phyloP scores from a whole-genome alignment of 208 protist species.

The Crithidia acanthocephali region DNA sequence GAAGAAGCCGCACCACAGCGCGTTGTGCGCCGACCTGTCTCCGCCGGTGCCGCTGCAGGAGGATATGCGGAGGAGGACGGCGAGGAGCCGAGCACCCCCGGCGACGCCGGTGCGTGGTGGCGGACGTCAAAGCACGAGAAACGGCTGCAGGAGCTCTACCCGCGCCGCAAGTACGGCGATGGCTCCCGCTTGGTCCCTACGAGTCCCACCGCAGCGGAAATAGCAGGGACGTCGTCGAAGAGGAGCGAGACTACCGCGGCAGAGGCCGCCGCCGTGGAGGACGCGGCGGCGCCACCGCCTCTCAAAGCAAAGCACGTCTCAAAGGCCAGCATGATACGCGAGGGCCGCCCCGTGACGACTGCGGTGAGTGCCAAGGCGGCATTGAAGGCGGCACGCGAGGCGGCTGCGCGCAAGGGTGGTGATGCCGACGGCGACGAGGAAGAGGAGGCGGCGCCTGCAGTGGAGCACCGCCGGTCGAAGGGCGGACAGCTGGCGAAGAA shows the following conservation, averaged over 20 bases:
- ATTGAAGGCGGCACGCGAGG: not conserved
- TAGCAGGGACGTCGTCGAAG: not conserved
- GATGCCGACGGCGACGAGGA: constrained; percentile 20
- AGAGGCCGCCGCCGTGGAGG: not conserved
- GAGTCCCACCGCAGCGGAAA: not conserved
- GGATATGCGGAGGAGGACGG: not conserved
- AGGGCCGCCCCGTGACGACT: constrained; percentile 5
- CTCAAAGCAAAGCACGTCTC: constrained; percentile 18
- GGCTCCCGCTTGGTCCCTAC: constrained; percentile 34
- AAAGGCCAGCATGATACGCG: constrained; percentile 28
- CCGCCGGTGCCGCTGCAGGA: not conserved
- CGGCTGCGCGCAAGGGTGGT: constrained; percentile 1
- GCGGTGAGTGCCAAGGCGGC: constrained; percentile 8
- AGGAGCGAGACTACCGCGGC: not conserved
- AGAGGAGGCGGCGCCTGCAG: constrained; percentile 18
- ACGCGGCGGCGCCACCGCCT: not conserved
- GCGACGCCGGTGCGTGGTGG: constrained; percentile 75
- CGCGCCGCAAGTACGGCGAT: constrained; percentile 73
- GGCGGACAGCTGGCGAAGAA: constrained; percentile 19
- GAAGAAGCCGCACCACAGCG: constrained; percentile 17
- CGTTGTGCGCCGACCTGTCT: constrained; percentile 10
- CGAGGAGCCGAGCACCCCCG: constrained; percentile 8
- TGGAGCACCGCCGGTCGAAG: constrained; percentile 1
- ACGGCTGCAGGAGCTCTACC: constrained; percentile 63
- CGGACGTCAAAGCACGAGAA: constrained; percentile 63